These are phyloP conservation scores for Lepidium aucheri DNA, from an alignment of 345 rosid genomes.

Conservation along the genomic window DNA sequence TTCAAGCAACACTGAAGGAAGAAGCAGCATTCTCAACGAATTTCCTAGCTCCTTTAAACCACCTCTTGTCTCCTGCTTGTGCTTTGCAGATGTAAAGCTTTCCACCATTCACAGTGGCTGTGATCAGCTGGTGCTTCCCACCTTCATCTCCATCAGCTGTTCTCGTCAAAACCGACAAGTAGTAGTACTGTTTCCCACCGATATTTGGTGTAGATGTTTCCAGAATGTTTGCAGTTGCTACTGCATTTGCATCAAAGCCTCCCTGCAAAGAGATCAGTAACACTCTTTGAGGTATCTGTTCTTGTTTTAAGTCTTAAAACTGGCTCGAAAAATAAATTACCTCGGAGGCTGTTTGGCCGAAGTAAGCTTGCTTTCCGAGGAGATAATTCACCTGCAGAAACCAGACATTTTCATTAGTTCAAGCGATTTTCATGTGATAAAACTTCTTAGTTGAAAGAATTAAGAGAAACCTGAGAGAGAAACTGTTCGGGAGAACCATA, in stretches of 20 bases:
- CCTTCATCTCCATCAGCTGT: constrained; percentile 99
- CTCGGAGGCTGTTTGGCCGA: constrained; percentile 65
- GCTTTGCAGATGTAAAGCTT: constrained; percentile 90
- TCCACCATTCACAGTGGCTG: constrained; percentile 64
- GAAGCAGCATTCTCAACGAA: constrained; percentile 56
- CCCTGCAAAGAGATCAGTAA: constrained; percentile 36
- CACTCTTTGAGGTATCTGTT: background rate
- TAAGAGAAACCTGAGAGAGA: constrained; percentile 44
- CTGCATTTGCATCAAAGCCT: constrained; percentile 61
- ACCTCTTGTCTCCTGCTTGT: constrained; percentile 96
- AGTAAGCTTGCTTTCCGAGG: constrained; percentile 82
- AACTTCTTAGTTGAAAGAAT: background rate
- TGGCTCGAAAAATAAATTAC: constrained; percentile 22
- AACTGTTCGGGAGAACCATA: constrained; percentile 73
- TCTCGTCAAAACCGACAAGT: constrained; percentile 67
- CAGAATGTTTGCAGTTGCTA: constrained; percentile 82
- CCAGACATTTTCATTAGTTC: background rate
- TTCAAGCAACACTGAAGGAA: constrained; percentile 79
- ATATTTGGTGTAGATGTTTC: constrained; percentile 38
- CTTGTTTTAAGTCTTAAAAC: background rate
- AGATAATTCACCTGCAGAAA: constrained; percentile 61
- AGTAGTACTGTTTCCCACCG: constrained; percentile 52
- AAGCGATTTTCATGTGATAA: background rate
- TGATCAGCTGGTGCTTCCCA: constrained; percentile 77
- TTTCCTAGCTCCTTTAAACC: constrained; percentile 91